Percentiles rank a stretch among this genome's conserved stretches.
Conservation (phyloP, 208 protist genomes). For the Leptomonas pyrrhocoris region DNA sequence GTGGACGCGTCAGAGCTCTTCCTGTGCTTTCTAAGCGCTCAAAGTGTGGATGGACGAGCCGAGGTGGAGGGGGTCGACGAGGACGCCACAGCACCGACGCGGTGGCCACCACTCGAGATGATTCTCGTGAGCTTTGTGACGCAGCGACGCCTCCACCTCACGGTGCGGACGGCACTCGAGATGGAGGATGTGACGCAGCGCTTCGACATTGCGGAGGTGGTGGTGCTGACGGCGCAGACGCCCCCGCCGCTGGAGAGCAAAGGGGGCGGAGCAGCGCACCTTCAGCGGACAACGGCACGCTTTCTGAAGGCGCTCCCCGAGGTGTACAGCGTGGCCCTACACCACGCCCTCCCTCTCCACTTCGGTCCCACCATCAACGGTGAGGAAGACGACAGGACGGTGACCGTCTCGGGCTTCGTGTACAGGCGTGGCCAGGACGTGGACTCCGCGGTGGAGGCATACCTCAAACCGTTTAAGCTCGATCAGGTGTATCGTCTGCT, state of each 20-base stretch:
- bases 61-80: not conserved
- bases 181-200: slow-evolving; percentile 75
- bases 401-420: slow-evolving; percentile 45
- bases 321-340: slow-evolving; percentile 44
- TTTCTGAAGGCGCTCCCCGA: slow-evolving; percentile 44
- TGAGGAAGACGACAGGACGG: slow-evolving; percentile 70
- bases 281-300: not conserved
- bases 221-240: slow-evolving; percentile 35
- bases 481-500: slow-evolving; percentile 58
- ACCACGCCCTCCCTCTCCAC: slow-evolving; percentile 61
- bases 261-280: not conserved
- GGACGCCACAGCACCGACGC: not conserved
- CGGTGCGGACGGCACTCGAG: slow-evolving; percentile 42
- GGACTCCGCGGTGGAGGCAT: slow-evolving; percentile 47
- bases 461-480: slow-evolving; percentile 65
- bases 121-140: slow-evolving; percentile 83
- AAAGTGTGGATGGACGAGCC: not conserved
- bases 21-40: slow-evolving; percentile 59
- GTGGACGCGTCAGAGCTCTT: slow-evolving; percentile 65
- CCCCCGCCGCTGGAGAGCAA: not conserved
- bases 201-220: slow-evolving; percentile 79
- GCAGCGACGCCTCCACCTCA: slow-evolving; percentile 37
- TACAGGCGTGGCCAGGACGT: slow-evolving; percentile 23
- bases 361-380: slow-evolving; percentile 74
- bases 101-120: slow-evolving; percentile 29